Evolutionary conservation across 345 rosid species (phyloP), one percentile per base, ranked within the genome.

Genomic region (Melaleuca quinquenervia): DNA sequence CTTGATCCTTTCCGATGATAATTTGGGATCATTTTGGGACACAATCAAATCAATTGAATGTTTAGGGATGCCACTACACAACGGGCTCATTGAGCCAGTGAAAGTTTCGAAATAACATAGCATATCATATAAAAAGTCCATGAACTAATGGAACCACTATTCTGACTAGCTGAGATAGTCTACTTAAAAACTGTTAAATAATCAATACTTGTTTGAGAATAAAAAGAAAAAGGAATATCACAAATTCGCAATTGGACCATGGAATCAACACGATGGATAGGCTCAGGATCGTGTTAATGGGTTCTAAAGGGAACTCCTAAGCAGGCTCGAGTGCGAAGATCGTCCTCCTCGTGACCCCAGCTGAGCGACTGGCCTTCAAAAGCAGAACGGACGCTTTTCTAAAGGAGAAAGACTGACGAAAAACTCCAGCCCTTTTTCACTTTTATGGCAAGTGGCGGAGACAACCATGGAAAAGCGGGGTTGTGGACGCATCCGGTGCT

Each of bases 21-120:
- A 29, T 29, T 29, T 5, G 0, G 1, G 48, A 32, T 32, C 11
- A 16, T 0, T 64, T 18, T 3, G 18, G 48, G 48, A 70, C 26
- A 18, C 1, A 0, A 32, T 64, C 0, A 3, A 32, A 32, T 0
- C 22, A 15, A 36, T 32, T 20, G 2, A 32, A 64, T 16, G 3
- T 36, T 36, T 0, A 1, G 2, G 48, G 13, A 32, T 1, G 0
- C 6, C 5, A 0, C 32, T 32, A 0, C 22, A 32, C 78, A 32
- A 0, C 16, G 2, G 2, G 13, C 0, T 0, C 1, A 64, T 0
- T 10, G 0, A 10, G 18, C 1, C 0, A 70, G 36, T 18, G 32
- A 70, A 64, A 70, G 0, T 70, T 32, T 3, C 8, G 24, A 9
- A 13, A 70, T 8, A 13, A 2, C 0, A 20, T 36, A 1, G 12